Conservation (phyloP, 495 filamentous ascomycete genomes). For the Pyrenula massariospora region DNA sequence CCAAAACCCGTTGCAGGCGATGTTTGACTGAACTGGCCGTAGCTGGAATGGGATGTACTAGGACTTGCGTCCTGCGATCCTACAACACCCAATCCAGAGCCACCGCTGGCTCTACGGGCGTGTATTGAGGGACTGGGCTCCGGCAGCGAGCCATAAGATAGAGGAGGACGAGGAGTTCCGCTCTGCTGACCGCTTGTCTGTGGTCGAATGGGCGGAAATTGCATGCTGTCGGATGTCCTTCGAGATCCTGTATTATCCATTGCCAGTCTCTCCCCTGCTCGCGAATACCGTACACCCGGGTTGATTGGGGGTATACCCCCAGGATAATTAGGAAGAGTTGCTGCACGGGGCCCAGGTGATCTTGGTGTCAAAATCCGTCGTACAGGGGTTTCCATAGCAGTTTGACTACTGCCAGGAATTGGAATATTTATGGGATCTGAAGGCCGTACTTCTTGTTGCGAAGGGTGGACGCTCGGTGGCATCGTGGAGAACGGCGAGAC, state of each 20-base stretch:
- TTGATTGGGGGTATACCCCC: constrained; percentile 17
- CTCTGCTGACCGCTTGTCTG: constrained; percentile 17
- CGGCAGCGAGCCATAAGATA: constrained; percentile 18
- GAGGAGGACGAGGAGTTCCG: constrained; percentile 16
- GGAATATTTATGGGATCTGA: not conserved
- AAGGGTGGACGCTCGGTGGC: not conserved
- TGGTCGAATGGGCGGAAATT: constrained; percentile 18
- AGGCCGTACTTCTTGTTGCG: not conserved
- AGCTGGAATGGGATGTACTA: constrained; percentile 37
- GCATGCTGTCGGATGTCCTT: constrained; percentile 2
- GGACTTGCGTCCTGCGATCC: constrained; percentile 45
- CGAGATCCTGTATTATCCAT: constrained; percentile 11
- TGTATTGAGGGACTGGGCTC: constrained; percentile 29
- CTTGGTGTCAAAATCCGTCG: constrained; percentile 53
- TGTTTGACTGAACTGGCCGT: constrained; percentile 32
- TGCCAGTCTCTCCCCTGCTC: constrained; percentile 8
- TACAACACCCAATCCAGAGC: constrained; percentile 20
- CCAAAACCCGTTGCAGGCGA: constrained; percentile 26
- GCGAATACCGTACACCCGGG: constrained; percentile 8
- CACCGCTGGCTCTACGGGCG: constrained; percentile 29
- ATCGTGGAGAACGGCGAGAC: not conserved
- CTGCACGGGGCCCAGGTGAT: constrained; percentile 34
- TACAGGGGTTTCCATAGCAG: constrained; percentile 15
- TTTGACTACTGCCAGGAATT: constrained; percentile 8
- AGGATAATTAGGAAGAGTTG: constrained; percentile 30